Conservation (phyloP, 2,329 filamentous ascomycete species). For the Diaporthe sp. region DNA sequence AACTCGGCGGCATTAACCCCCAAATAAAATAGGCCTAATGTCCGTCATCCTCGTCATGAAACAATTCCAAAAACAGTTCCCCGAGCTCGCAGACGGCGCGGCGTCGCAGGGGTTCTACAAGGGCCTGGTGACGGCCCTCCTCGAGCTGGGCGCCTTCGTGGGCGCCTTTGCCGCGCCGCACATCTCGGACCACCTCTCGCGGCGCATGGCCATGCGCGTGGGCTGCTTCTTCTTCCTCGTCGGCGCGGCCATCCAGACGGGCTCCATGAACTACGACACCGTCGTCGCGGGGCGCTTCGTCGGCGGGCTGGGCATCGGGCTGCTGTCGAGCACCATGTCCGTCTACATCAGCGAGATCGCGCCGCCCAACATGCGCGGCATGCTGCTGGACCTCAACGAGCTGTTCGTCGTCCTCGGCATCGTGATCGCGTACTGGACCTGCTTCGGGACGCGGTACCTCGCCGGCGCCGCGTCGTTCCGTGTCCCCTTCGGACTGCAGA, state of each 20-base stretch:
- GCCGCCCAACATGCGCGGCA: constrained; percentile 47
- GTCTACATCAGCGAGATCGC: constrained; percentile 49
- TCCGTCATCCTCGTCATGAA: constrained; percentile 33
- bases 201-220: constrained; percentile 66
- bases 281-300: constrained; percentile 70
- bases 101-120: constrained; percentile 33
- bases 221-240: constrained; percentile 66
- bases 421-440: constrained; percentile 48
- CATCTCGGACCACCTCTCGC: constrained; percentile 64
- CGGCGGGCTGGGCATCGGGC: constrained; percentile 66
- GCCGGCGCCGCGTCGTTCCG: constrained; percentile 49
- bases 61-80: constrained; percentile 30
- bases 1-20: not conserved
- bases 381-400: constrained; percentile 50
- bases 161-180: constrained; percentile 67
- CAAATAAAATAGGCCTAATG: not conserved
- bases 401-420: constrained; percentile 51
- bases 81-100: constrained; percentile 22
- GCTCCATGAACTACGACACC: constrained; percentile 58
- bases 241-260: constrained; percentile 66
- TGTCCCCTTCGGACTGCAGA: constrained; percentile 61
- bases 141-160: constrained; percentile 70
- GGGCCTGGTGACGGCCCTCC: constrained; percentile 53
- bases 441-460: constrained; percentile 44
- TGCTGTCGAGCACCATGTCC: constrained; percentile 60